Percentiles rank a stretch among this genome's conserved stretches.
These are phyloP conservation scores for Holtermanniella nyarrowii DNA, from an alignment of 768 basidiomycete genomes.

Conservation along the genomic window DNA sequence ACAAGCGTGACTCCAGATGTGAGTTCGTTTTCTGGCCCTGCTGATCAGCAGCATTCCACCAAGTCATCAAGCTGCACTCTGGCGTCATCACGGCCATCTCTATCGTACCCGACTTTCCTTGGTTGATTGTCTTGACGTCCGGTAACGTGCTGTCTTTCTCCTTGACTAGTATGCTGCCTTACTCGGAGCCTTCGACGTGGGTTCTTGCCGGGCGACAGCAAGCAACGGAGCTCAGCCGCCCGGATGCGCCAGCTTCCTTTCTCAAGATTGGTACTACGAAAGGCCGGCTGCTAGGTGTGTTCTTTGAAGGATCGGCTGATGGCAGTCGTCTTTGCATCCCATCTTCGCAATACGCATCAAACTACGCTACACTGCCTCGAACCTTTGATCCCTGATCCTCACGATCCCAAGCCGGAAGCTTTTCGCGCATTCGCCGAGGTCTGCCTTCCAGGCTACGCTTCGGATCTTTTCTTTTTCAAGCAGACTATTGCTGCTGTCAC, in stretches of 20 bases:
- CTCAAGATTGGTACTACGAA: conserved; percentile 26
- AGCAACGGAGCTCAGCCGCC: conserved; percentile 12
- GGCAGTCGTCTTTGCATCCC: conserved; percentile 16
- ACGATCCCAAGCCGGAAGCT: background rate
- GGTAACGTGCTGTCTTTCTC: conserved; percentile 17
- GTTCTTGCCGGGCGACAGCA: conserved; percentile 4
- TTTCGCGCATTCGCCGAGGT: conserved; percentile 20
- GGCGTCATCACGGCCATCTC: conserved; percentile 17
- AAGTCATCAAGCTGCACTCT: conserved; percentile 16
- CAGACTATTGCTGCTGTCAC: conserved; percentile 29
- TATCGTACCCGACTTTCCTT: conserved; percentile 27
- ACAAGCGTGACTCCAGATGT: conserved; percentile 19
- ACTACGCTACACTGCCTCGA: conserved; percentile 24
- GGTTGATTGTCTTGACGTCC: conserved; percentile 22
- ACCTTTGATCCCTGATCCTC: conserved; percentile 11
- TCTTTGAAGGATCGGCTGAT: background rate
- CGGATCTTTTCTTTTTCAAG: conserved; percentile 28
- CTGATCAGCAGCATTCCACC: conserved; percentile 20
- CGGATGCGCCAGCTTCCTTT: conserved; percentile 18
- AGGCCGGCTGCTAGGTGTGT: conserved; percentile 22
- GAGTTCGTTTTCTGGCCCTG: background rate
- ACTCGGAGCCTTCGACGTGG: conserved; percentile 30
- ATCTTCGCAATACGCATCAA: conserved; percentile 18
- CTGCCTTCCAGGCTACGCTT: conserved; percentile 24
- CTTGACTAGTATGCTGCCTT: conserved; percentile 25